A percentile compares a stretch with the other conserved stretches of the same genome.
phyloP scores from a whole-genome alignment of 768 basidiomycete genomes.

The Amanita subjunquillea region DNA sequence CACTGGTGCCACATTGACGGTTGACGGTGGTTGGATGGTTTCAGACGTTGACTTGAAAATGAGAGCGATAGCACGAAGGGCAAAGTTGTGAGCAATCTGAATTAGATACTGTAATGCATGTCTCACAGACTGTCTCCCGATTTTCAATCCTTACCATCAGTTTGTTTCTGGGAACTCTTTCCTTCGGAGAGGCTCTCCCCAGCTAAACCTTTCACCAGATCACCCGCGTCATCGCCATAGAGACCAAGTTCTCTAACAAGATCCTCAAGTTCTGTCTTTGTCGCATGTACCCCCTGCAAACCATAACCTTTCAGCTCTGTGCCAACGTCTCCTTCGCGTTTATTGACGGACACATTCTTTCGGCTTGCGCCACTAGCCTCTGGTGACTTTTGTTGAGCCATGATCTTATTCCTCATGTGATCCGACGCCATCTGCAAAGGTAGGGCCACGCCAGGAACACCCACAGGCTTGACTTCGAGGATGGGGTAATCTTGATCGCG shows the following conservation, averaged over 20 bases:
- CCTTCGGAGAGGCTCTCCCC: conserved; percentile 16
- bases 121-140: background rate
- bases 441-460: conserved; percentile 69
- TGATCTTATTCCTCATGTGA: conserved; percentile 48
- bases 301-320: conserved; percentile 62
- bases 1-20: conserved; percentile 50
- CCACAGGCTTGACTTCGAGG: conserved; percentile 51
- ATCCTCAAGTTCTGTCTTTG: conserved; percentile 61
- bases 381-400: conserved; percentile 26
- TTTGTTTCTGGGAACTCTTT: background rate
- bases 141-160: background rate
- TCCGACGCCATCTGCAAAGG: conserved; percentile 79
- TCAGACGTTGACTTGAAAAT: background rate
- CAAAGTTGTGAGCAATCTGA: background rate
- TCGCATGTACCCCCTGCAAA: conserved; percentile 67
- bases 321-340: conserved; percentile 46
- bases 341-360: conserved; percentile 38
- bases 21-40: conserved; percentile 37
- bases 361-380: conserved; percentile 35
- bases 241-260: conserved; percentile 70
- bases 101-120: background rate
- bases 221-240: conserved; percentile 65
- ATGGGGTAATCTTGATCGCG: conserved; percentile 52
- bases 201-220: conserved; percentile 57
- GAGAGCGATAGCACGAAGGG: background rate